Evolutionary conservation across 2,329 filamentous ascomycete species (phyloP), one percentile per base, ranked within the genome.

Genomic region (Fusarium domesticum): DNA sequence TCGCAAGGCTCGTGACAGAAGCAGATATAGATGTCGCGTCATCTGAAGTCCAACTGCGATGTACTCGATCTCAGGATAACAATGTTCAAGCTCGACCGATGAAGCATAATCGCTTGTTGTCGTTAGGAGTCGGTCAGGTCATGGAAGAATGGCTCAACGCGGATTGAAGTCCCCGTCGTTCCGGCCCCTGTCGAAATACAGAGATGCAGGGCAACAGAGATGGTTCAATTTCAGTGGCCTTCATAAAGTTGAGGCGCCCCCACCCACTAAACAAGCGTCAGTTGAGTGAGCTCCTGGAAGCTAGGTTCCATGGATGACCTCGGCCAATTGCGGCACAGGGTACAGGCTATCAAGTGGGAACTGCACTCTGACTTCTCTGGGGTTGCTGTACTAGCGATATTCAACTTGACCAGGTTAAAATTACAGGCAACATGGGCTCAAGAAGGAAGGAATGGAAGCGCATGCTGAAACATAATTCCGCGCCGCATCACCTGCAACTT

Each of bases 381-480:
- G 23, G 23, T 28, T 28, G 28, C 15, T 42, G 39, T 31, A 19
- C 39, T 42, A 35, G 20, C 15, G 35, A 30, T 23, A 30, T 18
- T 16, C 32, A n/a, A 7, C 32, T 10, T 34, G 23, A 8, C 7
- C 23, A 28, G 10, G 23, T 5, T 10, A 28, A 28, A 28, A 11
- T 28, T 18, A 18, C 20, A 32, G 34, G 40, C n/a, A 37, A 15
- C 17, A 25, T 19, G 11, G 15, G 17, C 19, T 23, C 31, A 33
- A 37, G 14, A 28, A 11, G 23, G 23, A 28, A 28, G n/a, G n/a
- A n/a, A n/a, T n/a, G n/a, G n/a, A n/a, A n/a, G n/a, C n/a, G n/a
- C n/a, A n/a, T n/a, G n/a, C n/a, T 60, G 50, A 60, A 60, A 53
- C 49, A 52, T 59, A 60, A 53, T 56, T 45, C 58, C 58, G 58